A percentile compares a stretch with the other conserved stretches of the same genome.
Conservation (phyloP, 2,329 filamentous ascomycete species). For the Arthroderma sp. region DNA sequence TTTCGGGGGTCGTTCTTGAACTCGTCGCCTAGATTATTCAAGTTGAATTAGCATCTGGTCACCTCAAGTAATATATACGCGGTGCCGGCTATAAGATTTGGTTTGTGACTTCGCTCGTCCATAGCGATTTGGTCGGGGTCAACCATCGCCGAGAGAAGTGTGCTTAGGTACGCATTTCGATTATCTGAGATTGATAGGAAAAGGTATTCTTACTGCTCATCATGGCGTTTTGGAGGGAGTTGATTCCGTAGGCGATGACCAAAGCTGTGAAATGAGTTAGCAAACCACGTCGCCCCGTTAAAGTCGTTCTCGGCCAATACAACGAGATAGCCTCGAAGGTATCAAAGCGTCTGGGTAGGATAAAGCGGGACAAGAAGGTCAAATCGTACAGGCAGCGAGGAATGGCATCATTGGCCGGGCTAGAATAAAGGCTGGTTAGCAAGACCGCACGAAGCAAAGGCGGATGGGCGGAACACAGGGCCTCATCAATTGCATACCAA, state of each 20-base stretch:
- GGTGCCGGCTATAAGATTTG: too few species aligned
- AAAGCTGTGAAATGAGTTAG: constrained; percentile 37
- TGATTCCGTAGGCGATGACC: constrained; percentile 83
- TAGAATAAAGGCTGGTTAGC: constrained; percentile 28
- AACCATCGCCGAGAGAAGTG: neutral
- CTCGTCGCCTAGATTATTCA: constrained; percentile 55
- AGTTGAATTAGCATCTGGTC: too few species aligned
- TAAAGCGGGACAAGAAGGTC: constrained; percentile 1
- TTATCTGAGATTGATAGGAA: too few species aligned
- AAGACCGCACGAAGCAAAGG: constrained; percentile 19
- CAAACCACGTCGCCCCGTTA: neutral
- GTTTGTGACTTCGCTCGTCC: too few species aligned
- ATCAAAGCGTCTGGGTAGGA: neutral
- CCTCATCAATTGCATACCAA: constrained; percentile 47
- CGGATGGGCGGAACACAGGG: constrained; percentile 10
- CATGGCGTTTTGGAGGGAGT: constrained; percentile 65
- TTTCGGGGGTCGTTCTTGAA: constrained; percentile 97
- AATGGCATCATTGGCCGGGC: constrained; percentile 87
- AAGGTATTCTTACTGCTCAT: constrained; percentile 52
- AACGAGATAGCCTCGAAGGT: neutral
- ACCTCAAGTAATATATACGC: too few species aligned
- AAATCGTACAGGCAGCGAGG: constrained; percentile 75
- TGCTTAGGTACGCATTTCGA: too few species aligned
- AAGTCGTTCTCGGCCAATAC: neutral
- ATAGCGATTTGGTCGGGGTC: too few species aligned